These are phyloP conservation scores for Pseudonectria buxi DNA, from an alignment of 2,329 filamentous ascomycete genomes.

Conservation along the genomic window DNA sequence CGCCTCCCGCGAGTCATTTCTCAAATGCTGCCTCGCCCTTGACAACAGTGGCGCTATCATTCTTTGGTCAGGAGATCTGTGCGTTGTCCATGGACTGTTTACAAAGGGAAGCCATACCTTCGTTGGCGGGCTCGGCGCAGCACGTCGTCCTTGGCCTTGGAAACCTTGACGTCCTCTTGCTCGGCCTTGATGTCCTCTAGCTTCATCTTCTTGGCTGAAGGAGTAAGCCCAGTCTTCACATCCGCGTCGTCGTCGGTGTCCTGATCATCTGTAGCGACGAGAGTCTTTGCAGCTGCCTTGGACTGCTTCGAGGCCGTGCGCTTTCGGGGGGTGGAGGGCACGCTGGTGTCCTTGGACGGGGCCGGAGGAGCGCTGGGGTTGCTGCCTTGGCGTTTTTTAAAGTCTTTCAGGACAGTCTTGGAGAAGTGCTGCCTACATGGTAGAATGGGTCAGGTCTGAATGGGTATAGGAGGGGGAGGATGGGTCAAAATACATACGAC, in stretches of 20 bases:
- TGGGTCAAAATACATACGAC: constrained; percentile 28
- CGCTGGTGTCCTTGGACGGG: constrained; percentile 13
- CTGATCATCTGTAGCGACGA: not conserved
- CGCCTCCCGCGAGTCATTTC: constrained; percentile 11
- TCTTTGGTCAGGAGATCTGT: constrained; percentile 2
- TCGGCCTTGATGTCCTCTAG: constrained; percentile 1
- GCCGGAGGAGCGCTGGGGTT: constrained; percentile 3
- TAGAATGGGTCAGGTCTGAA: not conserved
- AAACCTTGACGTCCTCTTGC: constrained; percentile 12
- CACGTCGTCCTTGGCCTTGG: constrained; percentile 11
- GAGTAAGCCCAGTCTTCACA: too few species aligned
- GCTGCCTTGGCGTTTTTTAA: constrained; percentile 22
- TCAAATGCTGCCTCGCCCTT: constrained; percentile 6
- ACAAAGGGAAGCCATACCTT: constrained; percentile 9
- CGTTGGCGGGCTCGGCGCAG: constrained; percentile 5
- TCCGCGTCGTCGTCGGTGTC: not conserved
- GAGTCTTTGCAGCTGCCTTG: too few species aligned
- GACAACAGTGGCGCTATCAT: constrained; percentile 9
- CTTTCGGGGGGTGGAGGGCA: constrained; percentile 11
- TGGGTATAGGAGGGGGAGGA: not conserved
- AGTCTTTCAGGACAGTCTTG: constrained; percentile 31
- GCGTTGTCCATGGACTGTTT: not conserved
- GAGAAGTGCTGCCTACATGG: constrained; percentile 32
- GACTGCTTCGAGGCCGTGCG: constrained; percentile 11
- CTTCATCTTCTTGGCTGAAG: too few species aligned